phyloP scores from a whole-genome alignment of 73 alveolate genomes.

The Paramecium biaurelia region DNA sequence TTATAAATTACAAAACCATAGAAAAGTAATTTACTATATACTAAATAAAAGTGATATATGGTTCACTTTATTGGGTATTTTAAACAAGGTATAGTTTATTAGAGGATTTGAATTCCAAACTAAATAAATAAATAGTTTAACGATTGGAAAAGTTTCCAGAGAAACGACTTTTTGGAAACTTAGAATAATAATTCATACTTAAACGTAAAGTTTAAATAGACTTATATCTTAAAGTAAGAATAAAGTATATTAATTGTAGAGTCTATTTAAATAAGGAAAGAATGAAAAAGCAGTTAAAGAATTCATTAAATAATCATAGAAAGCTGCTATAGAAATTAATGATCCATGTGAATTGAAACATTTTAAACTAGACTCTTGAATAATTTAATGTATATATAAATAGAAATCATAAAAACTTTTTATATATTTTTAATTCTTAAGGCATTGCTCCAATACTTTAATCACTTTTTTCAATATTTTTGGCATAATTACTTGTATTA shows the following conservation, averaged over 20 bases:
- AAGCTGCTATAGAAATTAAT: slow-evolving; percentile 25
- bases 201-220: not conserved
- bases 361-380: slow-evolving; percentile 25
- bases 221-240: not conserved
- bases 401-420: slow-evolving; percentile 23
- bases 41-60: not conserved
- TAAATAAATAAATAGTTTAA: not conserved
- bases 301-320: not conserved
- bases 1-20: not conserved
- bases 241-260: not conserved
- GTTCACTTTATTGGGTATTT: not conserved
- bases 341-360: slow-evolving; percentile 33
- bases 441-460: slow-evolving; percentile 25
- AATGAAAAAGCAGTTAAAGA: not conserved
- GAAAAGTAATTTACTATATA: not conserved
- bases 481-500: not conserved
- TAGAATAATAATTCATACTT: not conserved
- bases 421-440: slow-evolving; percentile 15
- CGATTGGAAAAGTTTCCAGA: not conserved
- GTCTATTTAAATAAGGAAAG: slow-evolving; percentile 6
- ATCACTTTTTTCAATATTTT: slow-evolving; percentile 41
- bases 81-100: slow-evolving; percentile 10
- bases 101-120: not conserved
- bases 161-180: not conserved
- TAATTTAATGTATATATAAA: not conserved